Evolutionary conservation across 352 stramenopile species (phyloP), one percentile per base, ranked within the genome.

Genomic region (Globisporangium rhizosaccharum): DNA sequence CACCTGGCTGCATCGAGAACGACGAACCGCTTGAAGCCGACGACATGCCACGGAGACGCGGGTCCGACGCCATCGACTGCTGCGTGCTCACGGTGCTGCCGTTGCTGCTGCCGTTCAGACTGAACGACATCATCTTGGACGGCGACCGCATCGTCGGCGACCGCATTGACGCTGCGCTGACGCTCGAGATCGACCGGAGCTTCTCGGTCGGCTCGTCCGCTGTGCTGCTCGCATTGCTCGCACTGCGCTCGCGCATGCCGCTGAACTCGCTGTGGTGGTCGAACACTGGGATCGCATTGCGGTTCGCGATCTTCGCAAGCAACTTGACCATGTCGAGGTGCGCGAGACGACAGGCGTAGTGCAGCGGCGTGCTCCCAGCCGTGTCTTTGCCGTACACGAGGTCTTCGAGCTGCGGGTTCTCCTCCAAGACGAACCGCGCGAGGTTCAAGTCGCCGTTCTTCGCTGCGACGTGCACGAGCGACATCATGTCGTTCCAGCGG

Each of bases 241-340:
- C 77, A 46, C 78, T 90, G 37, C 77, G 71, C 3, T 75, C 84
- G 23, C 81, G 77, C 44, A 67, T 61, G 49, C 71, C 73, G 1
- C 53, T 66, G 36, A 52, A 64, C 18, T 56, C 39, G 23, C 49
- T 41, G 25, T 53, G 18, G 63, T 88, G 81, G 36, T 85, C 70
- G 52, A 77, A 81, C 28, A 67, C 71, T 41, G 82, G 73, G 39
- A 73, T 76, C 9, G 80, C 89, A 56, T 90, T 93, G 36, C 84
- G 83, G 66, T 95, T 95, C 2, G 82, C 86, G 53, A 94, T 85
- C 69, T 87, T 92, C 1, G 84, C 74, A 18, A 96, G 68, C 44
- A 94, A 66, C 26, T 90, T 87, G 6, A 94, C 79, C 84, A 95
- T 94, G 54, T 94, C 85, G 17, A 94, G 39, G 61, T 95, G 82